phyloP scores from a whole-genome alignment of 2,329 filamentous ascomycete species.

The Clathrospora elynae region DNA sequence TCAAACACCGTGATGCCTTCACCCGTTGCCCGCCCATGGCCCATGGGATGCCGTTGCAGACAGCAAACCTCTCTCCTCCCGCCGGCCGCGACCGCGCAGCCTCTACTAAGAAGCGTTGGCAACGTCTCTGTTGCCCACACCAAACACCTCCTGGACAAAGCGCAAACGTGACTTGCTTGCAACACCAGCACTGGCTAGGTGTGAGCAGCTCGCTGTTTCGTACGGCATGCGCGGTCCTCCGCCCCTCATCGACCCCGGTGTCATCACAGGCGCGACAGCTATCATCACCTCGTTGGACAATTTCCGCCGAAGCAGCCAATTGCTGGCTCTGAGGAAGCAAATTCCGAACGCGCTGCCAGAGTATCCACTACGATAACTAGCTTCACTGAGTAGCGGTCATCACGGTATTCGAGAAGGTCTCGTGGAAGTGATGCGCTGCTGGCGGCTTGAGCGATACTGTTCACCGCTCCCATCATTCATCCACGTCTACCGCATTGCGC shows the following conservation, averaged over 20 bases:
- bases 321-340: conserved; percentile 25
- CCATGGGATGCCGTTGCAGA: conserved; percentile 23
- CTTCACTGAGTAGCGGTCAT: conserved; percentile 23
- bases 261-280: conserved; percentile 11
- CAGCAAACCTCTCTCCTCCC: conserved; percentile 33
- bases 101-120: too few species aligned
- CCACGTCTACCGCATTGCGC: neutral
- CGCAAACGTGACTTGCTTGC: too few species aligned
- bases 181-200: conserved; percentile 5
- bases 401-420: conserved; percentile 41
- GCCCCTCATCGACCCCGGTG: conserved; percentile 9
- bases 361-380: conserved; percentile 21
- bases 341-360: conserved; percentile 24
- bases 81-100: conserved; percentile 7
- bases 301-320: conserved; percentile 29
- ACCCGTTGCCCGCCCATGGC: conserved; percentile 9
- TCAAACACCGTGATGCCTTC: conserved; percentile 20
- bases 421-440: conserved; percentile 39
- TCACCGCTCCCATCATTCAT: conserved; percentile 2
- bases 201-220: too few species aligned
- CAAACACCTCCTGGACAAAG: neutral
- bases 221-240: neutral
- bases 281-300: conserved; percentile 31
- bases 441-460: conserved; percentile 15
- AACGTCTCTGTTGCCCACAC: too few species aligned